Evolutionary conservation across 2,329 filamentous ascomycete genomes (phyloP), one percentile per base, ranked within the genome.

Genomic region (Xylariaceae sp.): DNA sequence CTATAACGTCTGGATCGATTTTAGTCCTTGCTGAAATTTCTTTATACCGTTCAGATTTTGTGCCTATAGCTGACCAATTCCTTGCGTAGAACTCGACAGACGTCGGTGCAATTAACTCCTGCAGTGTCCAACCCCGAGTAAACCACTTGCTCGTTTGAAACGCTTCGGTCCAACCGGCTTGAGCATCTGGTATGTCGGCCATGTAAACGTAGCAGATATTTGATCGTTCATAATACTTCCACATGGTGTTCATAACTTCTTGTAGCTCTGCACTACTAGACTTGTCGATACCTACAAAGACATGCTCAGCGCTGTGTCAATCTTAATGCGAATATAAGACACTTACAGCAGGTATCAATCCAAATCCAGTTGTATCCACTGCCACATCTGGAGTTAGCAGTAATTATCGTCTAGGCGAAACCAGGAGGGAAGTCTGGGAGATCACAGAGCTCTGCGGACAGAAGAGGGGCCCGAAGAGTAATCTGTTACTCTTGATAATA

Each of bases 281-380:
- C 20, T 49, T 49, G 15, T 41, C 45, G 35, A 49, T 49, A 9
- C 44, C 43, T 46, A 32, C 20, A 18, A 8, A 46, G 9, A 4
- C 8, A 36, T 16, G 20, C 6, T 21, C 15, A 35, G 10, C n/a
- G 3, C 20, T 27, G 6, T n/a, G 8, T 46, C 23, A 16, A n/a
- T 3, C 4, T 27, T 23, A 27, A 20, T 6, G 4, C n/a, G 15
- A 8, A 32, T n/a, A 30, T 18, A 11, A 21, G n/a, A 21, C 27
- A 16, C 43, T 46, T 46, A 46, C 35, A 47, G 33, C 35, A 47
- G 7, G 44, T 47, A 32, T 47, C 44, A 20, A 39, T 47, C 44
- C 44, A 47, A 5, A 47, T 47, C 44, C 44, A 47, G 11, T 47
- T n/a, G 27, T 47, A 47, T 11, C 44, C 35, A 39, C n/a, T n/a